Evolutionary conservation across 2,329 filamentous ascomycete species (phyloP).

Genomic region (Colletotrichum siamense): DNA sequence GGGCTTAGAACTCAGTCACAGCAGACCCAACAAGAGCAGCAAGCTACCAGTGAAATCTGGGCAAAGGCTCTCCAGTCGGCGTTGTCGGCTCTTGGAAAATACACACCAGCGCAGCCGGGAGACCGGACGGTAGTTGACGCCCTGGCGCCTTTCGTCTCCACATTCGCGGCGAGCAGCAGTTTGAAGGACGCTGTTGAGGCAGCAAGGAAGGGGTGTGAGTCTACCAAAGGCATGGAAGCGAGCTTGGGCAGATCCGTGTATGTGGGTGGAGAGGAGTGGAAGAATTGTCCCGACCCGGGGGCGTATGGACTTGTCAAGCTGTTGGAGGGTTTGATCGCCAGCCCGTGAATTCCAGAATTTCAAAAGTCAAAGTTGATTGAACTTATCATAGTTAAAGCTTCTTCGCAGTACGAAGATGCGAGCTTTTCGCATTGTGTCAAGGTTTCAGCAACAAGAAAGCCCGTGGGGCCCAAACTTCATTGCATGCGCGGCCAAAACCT

Average conservation of each 20-base stretch:
- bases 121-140: conserved; percentile 78
- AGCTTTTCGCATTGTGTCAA: not conserved
- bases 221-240: conserved; percentile 76
- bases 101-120: conserved; percentile 74
- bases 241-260: conserved; percentile 76
- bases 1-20: conserved; percentile 32
- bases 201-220: conserved; percentile 67
- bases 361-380: not conserved
- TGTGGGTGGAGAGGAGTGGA: conserved; percentile 70
- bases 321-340: conserved; percentile 59
- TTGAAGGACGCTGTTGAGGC: conserved; percentile 56
- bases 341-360: not conserved
- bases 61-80: not conserved
- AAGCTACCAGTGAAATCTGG: not conserved
- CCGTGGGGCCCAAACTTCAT: not conserved
- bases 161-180: conserved; percentile 58
- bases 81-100: not conserved
- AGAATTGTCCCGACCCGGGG: conserved; percentile 74
- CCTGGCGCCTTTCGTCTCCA: conserved; percentile 70
- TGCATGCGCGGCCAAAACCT: not conserved
- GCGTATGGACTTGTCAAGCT: conserved; percentile 66
- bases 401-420: not conserved
- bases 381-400: not conserved
- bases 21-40: not conserved
- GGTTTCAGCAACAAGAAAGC: not conserved